Percentiles rank a stretch among this genome's conserved stretches.
phyloP scores from a whole-genome alignment of 441 rosid species.

The Euphorbia schlechtendalii region DNA sequence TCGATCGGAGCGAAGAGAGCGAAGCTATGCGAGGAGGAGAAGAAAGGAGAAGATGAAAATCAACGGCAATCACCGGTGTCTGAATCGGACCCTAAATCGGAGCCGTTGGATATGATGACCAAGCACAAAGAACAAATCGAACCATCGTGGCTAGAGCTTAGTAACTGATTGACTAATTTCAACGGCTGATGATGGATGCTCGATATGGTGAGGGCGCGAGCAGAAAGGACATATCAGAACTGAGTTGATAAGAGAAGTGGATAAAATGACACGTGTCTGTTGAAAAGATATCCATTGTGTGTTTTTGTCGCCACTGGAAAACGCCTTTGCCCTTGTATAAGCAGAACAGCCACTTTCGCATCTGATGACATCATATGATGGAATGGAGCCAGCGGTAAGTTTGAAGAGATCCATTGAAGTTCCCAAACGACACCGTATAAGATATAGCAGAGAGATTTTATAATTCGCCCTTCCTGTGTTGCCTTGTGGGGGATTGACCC shows the following conservation, averaged over 20 bases:
- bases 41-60: slow-evolving; percentile 16
- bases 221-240: neutral
- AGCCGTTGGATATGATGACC: slow-evolving; percentile 45
- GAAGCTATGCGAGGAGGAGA: slow-evolving; percentile 43
- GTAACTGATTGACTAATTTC: slow-evolving; percentile 29
- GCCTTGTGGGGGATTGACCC: no score
- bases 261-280: neutral
- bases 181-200: neutral
- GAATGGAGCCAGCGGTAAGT: neutral
- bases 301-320: neutral
- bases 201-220: neutral
- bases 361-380: neutral
- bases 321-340: neutral
- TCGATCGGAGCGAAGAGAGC: slow-evolving; percentile 65
- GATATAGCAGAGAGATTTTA: neutral
- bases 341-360: neutral
- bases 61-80: slow-evolving; percentile 20
- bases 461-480: neutral
- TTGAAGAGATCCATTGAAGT: neutral
- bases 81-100: slow-evolving; percentile 41
- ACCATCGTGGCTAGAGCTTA: slow-evolving; percentile 61
- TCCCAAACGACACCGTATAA: neutral
- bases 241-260: neutral
- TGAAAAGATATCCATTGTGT: neutral
- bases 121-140: slow-evolving; percentile 27